These are phyloP conservation scores for Macrophomina phaseolina DNA, from an alignment of 2,329 filamentous ascomycete species.

Conservation along the genomic window DNA sequence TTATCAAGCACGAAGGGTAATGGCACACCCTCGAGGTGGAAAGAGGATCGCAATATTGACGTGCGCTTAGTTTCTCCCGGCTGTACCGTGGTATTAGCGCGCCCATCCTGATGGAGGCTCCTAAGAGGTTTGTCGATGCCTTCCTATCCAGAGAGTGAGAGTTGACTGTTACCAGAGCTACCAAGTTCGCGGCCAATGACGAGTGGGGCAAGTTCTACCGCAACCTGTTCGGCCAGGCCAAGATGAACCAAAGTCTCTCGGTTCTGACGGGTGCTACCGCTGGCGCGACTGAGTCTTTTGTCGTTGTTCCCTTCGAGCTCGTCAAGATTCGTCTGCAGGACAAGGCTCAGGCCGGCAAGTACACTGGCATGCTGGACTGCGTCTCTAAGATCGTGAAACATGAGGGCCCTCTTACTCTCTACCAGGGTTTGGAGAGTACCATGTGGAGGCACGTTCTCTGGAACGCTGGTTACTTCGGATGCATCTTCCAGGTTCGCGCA, in stretches of 20 bases:
- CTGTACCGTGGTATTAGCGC: constrained; percentile 95
- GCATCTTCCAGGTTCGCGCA: constrained; percentile 94
- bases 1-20: constrained; percentile 93
- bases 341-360: constrained; percentile 87
- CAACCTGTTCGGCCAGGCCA: constrained; percentile 77
- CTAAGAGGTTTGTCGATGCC: constrained; percentile 65
- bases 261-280: constrained; percentile 93
- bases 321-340: constrained; percentile 99
- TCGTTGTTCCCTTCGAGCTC: constrained; percentile 97
- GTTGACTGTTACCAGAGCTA: constrained; percentile 65
- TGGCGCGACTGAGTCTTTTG: constrained; percentile 93
- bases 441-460: constrained; percentile 94
- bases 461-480: constrained; percentile 97
- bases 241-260: constrained; percentile 92
- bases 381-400: constrained; percentile 80
- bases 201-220: constrained; percentile 97
- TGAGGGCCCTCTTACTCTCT: constrained; percentile 86
- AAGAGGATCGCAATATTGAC: constrained; percentile 5
- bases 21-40: constrained; percentile 30
- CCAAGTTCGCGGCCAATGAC: constrained; percentile 99
- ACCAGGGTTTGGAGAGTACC: constrained; percentile 96
- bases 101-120: constrained; percentile 96
- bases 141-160: neutral
- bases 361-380: constrained; percentile 81
- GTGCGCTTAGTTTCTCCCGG: constrained; percentile 70